Evolutionary conservation across 2,329 filamentous ascomycete genomes (phyloP).

Genomic region (Pseudogymnoascus sp.): DNA sequence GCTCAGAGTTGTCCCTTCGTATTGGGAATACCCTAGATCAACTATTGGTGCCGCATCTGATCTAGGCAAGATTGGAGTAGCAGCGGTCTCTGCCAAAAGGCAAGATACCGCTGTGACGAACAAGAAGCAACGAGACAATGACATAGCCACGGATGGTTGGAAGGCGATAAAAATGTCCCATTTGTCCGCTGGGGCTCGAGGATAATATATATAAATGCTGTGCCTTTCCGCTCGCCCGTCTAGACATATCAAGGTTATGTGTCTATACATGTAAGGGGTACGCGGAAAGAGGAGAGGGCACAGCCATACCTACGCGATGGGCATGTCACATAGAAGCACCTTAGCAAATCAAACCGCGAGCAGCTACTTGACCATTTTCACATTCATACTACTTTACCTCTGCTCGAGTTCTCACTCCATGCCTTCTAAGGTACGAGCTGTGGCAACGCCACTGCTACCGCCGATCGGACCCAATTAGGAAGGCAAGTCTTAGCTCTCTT

Average conservation of each 20-base stretch:
- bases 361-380: neutral
- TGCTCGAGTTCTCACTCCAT: neutral
- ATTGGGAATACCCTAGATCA: slow-evolving; percentile 60
- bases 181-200: neutral
- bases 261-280: neutral
- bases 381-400: neutral
- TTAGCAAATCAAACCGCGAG: neutral
- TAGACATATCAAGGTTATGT: neutral
- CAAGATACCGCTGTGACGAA: neutral
- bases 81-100: slow-evolving; percentile 18
- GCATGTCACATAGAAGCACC: neutral
- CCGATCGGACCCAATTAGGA: neutral
- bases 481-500: neutral
- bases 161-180: neutral
- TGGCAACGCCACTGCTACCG: neutral
- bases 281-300: neutral
- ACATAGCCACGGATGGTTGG: neutral
- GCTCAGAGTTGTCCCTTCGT: slow-evolving; percentile 46
- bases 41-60: slow-evolving; percentile 33
- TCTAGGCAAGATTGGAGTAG: slow-evolving; percentile 24
- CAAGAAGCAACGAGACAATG: neutral
- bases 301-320: neutral
- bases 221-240: neutral
- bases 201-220: neutral
- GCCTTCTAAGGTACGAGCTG: neutral